Percentiles rank a stretch among this genome's conserved stretches.
Evolutionary conservation across 495 filamentous ascomycete genomes (phyloP).

Genomic region (Neurospora sp.): DNA sequence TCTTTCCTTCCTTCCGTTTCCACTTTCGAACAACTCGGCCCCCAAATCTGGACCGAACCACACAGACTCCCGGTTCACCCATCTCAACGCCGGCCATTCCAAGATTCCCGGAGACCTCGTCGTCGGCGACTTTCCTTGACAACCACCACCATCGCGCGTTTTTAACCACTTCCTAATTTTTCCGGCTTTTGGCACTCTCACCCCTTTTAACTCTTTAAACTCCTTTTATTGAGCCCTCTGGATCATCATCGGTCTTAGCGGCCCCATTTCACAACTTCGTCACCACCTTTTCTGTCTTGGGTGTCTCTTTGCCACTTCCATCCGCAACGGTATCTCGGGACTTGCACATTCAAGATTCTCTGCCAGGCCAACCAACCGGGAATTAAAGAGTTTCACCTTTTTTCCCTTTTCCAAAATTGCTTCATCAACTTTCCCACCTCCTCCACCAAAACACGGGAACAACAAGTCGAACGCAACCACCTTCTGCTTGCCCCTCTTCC

Average conservation of each 20-base stretch:
- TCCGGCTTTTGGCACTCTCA: neutral
- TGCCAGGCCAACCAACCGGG: neutral
- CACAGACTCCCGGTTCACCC: neutral
- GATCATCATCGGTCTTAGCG: neutral
- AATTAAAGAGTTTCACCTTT: neutral
- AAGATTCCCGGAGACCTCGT: neutral
- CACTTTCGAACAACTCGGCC: neutral
- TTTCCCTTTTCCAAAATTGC: neutral
- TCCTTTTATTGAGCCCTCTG: neutral
- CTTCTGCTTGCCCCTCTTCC: neutral
- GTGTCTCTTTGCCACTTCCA: neutral
- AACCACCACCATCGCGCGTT: neutral
- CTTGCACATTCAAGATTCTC: neutral
- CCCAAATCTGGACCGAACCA: neutral
- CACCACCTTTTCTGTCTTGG: neutral
- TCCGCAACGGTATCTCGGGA: neutral
- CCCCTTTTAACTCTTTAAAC: neutral
- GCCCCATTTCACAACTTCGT: neutral
- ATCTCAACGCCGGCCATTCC: neutral
- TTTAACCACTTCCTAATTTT: neutral
- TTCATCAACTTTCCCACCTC: neutral
- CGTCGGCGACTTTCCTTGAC: neutral
- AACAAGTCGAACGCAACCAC: neutral
- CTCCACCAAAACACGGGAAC: neutral
- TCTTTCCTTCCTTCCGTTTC: slow-evolving; percentile 1